These are phyloP conservation scores for Fistulina hepatica DNA, from an alignment of 1,284 basidiomycete genomes.

Conservation along the genomic window DNA sequence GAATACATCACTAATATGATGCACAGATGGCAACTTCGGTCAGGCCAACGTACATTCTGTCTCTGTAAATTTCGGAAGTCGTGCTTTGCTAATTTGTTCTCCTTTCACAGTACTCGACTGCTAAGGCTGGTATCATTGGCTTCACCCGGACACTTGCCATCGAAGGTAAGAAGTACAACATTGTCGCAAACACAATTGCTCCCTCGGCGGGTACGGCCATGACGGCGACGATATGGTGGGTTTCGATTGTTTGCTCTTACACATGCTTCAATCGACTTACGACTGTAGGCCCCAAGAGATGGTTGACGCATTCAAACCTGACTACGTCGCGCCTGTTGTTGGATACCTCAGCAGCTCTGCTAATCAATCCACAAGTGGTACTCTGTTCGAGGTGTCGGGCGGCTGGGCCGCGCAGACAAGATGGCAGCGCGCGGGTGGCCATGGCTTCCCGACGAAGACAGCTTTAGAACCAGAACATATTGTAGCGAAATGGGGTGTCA, in stretches of 20 bases:
- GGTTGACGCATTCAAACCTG: constrained; percentile 43
- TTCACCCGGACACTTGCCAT: constrained; percentile 84
- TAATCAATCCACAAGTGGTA: constrained; percentile 67
- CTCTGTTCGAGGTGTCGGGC: constrained; percentile 82
- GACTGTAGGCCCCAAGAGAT: too few relatives aligned
- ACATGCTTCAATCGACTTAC: too few relatives aligned
- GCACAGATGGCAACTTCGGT: constrained; percentile 84
- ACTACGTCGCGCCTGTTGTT: constrained; percentile 86
- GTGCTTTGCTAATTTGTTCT: neutral
- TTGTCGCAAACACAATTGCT: constrained; percentile 81
- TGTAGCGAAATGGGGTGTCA: constrained; percentile 64
- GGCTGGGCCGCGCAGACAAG: constrained; percentile 90
- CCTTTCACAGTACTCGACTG: constrained; percentile 65
- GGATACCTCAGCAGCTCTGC: constrained; percentile 84
- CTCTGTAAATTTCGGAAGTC: neutral
- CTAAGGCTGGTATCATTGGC: constrained; percentile 90
- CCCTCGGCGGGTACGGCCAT: constrained; percentile 89
- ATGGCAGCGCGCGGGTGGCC: constrained; percentile 87
- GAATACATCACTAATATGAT: too few relatives aligned
- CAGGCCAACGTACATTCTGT: constrained; percentile 60
- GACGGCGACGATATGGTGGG: constrained; percentile 81
- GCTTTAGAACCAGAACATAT: constrained; percentile 73
- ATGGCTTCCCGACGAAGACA: constrained; percentile 76
- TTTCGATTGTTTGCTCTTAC: constrained; percentile 90
- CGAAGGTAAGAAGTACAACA: constrained; percentile 88